phyloP scores from a whole-genome alignment of 1,284 basidiomycete species.

The Microbotryum violaceum region DNA sequence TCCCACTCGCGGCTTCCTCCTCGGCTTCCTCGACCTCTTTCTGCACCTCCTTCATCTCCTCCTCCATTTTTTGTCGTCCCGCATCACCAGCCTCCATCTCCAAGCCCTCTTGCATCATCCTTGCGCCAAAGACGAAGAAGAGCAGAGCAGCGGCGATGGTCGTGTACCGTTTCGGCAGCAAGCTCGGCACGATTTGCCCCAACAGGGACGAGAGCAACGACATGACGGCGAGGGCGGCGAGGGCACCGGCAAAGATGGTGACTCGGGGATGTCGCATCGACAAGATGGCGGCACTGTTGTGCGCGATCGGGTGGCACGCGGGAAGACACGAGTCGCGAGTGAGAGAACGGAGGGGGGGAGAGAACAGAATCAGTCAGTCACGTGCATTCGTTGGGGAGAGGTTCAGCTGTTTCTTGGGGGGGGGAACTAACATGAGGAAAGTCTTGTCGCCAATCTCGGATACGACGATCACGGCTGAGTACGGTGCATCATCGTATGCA shows the following conservation, averaged over 20 bases:
- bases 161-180: conserved; percentile 72
- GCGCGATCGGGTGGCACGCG: neutral
- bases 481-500: neutral
- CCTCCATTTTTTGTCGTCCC: conserved; percentile 62
- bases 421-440: conserved; percentile 61
- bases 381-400: neutral
- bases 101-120: conserved; percentile 73
- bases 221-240: conserved; percentile 84
- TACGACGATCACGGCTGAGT: conserved; percentile 33
- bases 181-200: conserved; percentile 72
- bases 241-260: conserved; percentile 81
- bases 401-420: neutral
- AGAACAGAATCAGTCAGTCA: neutral
- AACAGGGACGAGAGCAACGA: conserved; percentile 78
- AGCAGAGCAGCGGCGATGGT: conserved; percentile 68
- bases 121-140: conserved; percentile 77
- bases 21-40: conserved; percentile 70
- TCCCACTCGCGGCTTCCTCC: conserved; percentile 58
- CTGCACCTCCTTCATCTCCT: conserved; percentile 54
- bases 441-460: conserved; percentile 80
- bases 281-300: conserved; percentile 66
- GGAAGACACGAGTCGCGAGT: neutral
- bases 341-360: neutral
- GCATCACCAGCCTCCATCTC: conserved; percentile 66
- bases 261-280: conserved; percentile 85